Conservation (phyloP, 805 yeast genomes). For the Candida yuanshanica region DNA sequence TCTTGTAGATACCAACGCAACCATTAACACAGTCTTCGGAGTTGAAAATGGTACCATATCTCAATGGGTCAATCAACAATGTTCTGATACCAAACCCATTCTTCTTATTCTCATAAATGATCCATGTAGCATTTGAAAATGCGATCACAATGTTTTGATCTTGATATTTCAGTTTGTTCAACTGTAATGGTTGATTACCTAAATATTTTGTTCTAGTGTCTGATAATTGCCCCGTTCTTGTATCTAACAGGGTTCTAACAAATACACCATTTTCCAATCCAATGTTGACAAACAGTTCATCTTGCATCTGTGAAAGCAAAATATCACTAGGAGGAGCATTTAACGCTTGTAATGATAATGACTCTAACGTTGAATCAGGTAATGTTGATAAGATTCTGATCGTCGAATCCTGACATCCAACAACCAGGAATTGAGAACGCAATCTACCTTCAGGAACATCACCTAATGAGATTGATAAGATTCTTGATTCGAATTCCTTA, state of each 20-base stretch:
- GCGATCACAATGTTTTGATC: constrained; percentile 24
- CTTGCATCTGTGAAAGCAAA: constrained; percentile 22
- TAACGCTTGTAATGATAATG: constrained; percentile 59
- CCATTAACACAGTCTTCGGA: constrained; percentile 63
- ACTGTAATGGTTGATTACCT: constrained; percentile 59
- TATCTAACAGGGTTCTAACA: constrained; percentile 55
- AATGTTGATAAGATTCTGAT: constrained; percentile 62
- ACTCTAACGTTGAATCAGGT: constrained; percentile 52
- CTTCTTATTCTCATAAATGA: constrained; percentile 21
- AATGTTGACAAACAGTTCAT: constrained; percentile 48
- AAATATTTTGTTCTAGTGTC: constrained; percentile 66
- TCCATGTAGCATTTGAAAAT: constrained; percentile 30
- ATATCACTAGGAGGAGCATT: constrained; percentile 42
- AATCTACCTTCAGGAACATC: constrained; percentile 41
- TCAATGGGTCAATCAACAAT: constrained; percentile 27
- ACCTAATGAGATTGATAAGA: constrained; percentile 43
- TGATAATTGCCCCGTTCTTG: constrained; percentile 51
- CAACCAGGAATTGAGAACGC: constrained; percentile 53
- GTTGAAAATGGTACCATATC: constrained; percentile 45
- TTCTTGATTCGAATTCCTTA: constrained; percentile 45
- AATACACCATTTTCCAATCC: constrained; percentile 86
- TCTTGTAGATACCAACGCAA: constrained; percentile 53
- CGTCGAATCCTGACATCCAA: constrained; percentile 68
- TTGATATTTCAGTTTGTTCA: constrained; percentile 24
- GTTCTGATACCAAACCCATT: constrained; percentile 24